Conservation (phyloP, 257 asterid species). For the Ballota nigra region DNA sequence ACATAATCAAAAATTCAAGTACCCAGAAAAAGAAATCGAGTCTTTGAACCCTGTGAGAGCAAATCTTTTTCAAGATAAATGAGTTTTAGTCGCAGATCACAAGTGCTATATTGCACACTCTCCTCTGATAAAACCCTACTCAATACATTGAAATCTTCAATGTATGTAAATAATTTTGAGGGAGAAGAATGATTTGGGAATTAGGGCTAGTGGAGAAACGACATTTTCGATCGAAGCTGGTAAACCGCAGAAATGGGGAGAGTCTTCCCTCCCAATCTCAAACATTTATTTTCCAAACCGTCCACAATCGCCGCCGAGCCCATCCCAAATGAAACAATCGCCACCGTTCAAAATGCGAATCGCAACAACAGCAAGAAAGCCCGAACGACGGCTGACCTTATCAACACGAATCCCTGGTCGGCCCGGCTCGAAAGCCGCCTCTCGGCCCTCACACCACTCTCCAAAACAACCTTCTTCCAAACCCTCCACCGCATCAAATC, state of each 20-base stretch:
- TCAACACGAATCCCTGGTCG: slow-evolving; percentile 68
- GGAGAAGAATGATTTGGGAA: no score
- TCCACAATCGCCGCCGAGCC: slow-evolving; percentile 17
- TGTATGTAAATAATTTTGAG: no score
- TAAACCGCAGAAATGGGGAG: background rate
- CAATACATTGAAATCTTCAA: no score
- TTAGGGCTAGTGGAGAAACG: no score
- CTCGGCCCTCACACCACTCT: slow-evolving; percentile 45
- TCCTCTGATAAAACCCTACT: no score
- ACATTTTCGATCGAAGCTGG: no score
- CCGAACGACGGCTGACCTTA: slow-evolving; percentile 47
- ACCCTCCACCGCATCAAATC: slow-evolving; percentile 56
- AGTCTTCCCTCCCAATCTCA: slow-evolving; percentile 36
- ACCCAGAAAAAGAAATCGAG: no score
- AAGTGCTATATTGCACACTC: no score
- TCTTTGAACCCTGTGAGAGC: no score
- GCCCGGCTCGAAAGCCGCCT: slow-evolving; percentile 45
- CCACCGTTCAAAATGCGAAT: slow-evolving; percentile 23
- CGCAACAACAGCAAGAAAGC: slow-evolving; percentile 44
- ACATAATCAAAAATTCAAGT: no score
- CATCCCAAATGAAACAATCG: background rate
- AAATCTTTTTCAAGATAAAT: no score
- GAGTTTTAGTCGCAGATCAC: no score
- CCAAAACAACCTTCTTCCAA: slow-evolving; percentile 63
- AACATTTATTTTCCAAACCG: slow-evolving; percentile 31